Base-by-base conservation (phyloP, 345 rosid species). In the Fremontodendron californicum region DNA sequence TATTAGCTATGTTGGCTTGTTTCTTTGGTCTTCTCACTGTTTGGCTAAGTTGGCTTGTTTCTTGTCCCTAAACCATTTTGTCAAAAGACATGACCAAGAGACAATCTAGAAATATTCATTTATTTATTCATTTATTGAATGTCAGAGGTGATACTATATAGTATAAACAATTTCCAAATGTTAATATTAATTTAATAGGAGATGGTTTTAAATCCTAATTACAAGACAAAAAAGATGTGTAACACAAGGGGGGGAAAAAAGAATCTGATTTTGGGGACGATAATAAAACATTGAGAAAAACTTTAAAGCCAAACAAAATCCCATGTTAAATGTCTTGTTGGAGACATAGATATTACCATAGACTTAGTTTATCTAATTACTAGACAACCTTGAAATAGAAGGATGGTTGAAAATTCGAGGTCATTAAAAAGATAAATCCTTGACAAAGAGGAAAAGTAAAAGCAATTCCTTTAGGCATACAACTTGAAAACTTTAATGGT, bases 191-290 rank as follows among this genome's bases (percentile, higher is more conserved):
- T 43, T 68, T 45, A 45, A 25, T 25, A 69, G 3, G 16, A 9
- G 3, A 19, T n/a, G 33, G 27, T 37, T 39, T n/a, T 65, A 19
- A 19, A 19, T 19, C 70, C 5, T n/a, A 10, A 9, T 29, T 16
- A 70, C 40, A 70, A 48, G 57, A 70, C 58, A 70, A 46, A 42
- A 3, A 16, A 46, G 58, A 66, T 48, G 74, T 3, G 74, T 10
- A 71, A 52, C 62, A 51, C 62, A 33, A 71, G 54, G n/a, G n/a
- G n/a, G n/a, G n/a, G n/a, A 35, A 57, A 49, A 64, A 74, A 25
- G 63, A 63, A 76, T 80, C 79, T 42, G 48, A 54, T 76, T 71
- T 80, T 51, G 73, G 68, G 67, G 69, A 75, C 23, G 37, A 25
- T 13, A 54, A 68, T 23, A 61, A 16, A 58, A 77, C 40, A 29